phyloP scores from a whole-genome alignment of 768 basidiomycete species.

The Phaffia australis region DNA sequence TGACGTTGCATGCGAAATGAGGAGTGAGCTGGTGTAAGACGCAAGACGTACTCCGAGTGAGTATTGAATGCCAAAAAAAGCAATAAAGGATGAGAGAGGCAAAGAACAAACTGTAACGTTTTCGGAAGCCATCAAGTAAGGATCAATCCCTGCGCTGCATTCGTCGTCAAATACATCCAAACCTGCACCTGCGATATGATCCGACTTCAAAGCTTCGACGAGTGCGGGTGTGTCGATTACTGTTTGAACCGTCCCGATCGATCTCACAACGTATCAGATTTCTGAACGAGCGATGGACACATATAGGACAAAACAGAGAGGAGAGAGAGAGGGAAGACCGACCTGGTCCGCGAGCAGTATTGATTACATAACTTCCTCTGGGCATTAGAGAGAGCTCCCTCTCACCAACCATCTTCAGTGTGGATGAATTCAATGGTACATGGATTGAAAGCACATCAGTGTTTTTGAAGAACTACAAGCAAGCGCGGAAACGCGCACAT shows the following conservation, averaged over 20 bases:
- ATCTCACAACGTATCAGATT: not conserved
- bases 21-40: conserved; percentile 48
- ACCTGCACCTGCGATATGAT: conserved; percentile 50
- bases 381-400: conserved; percentile 50
- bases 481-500: not conserved
- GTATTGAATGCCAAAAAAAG: not conserved
- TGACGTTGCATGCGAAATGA: conserved; percentile 36
- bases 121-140: conserved; percentile 5
- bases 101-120: conserved; percentile 6
- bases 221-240: conserved; percentile 54
- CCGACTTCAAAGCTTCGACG: conserved; percentile 44
- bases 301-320: not conserved
- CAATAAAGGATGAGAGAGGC: not conserved
- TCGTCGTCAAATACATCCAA: conserved; percentile 50
- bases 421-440: conserved; percentile 48
- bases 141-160: conserved; percentile 5
- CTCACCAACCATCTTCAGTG: conserved; percentile 45
- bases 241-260: not conserved
- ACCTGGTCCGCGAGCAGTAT: conserved; percentile 54
- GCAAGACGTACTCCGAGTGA: not conserved
- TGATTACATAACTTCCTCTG: conserved; percentile 51
- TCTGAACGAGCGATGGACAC: not conserved
- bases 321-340: not conserved
- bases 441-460: conserved; percentile 57
- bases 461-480: conserved; percentile 43